Percentiles rank a stretch among this genome's conserved stretches.
phyloP scores from a whole-genome alignment of 2,329 filamentous ascomycete genomes.

The Lecanosticta acicola region DNA sequence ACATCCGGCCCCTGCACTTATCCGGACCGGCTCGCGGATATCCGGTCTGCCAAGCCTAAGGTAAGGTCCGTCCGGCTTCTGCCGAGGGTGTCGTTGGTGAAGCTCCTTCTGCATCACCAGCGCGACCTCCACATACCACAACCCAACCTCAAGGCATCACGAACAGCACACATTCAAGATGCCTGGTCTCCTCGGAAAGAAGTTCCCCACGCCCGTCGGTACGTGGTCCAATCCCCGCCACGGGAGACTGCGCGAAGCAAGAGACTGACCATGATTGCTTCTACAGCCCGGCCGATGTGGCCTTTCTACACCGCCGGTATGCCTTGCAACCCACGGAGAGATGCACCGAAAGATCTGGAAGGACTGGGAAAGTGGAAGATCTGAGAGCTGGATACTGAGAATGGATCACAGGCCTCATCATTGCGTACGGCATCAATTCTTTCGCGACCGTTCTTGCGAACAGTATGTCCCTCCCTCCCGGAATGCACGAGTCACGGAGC shows the following conservation, averaged over 20 bases:
- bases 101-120: not conserved
- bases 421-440: slow-evolving; percentile 88
- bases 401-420: slow-evolving; percentile 60
- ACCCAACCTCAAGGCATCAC: not conserved
- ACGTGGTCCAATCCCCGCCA: slow-evolving; percentile 25
- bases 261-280: slow-evolving; percentile 19
- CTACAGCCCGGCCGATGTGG: slow-evolving; percentile 77
- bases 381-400: slow-evolving; percentile 4
- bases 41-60: no score
- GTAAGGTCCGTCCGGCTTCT: no score
- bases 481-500: no score
- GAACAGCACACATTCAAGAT: slow-evolving; percentile 17
- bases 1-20: no score
- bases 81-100: no score
- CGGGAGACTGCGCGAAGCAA: slow-evolving; percentile 5
- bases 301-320: slow-evolving; percentile 94
- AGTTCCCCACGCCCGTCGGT: slow-evolving; percentile 48
- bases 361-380: not conserved
- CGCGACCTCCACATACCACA: no score
- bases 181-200: slow-evolving; percentile 44
- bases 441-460: slow-evolving; percentile 69
- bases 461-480: slow-evolving; percentile 56
- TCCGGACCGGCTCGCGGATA: no score
- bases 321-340: slow-evolving; percentile 6
- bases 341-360: slow-evolving; percentile 4